Percentiles rank a stretch among this genome's conserved stretches.
These are phyloP conservation scores for Botrytis tulipae DNA, from an alignment of 2,329 filamentous ascomycete genomes.

Conservation along the genomic window DNA sequence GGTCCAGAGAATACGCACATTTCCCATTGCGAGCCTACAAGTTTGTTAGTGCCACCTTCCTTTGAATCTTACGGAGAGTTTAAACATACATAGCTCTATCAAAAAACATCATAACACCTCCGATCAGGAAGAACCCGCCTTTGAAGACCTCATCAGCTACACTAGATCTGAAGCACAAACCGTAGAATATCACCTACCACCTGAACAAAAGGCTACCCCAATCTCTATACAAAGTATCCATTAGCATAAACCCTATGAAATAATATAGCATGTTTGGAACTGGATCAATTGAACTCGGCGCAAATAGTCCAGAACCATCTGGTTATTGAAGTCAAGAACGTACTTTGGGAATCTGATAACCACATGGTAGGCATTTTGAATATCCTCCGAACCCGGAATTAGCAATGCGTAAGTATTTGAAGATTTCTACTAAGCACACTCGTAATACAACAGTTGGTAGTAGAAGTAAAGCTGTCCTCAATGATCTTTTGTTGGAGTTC, in stretches of 20 bases:
- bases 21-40: slow-evolving; percentile 90
- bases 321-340: slow-evolving; percentile 40
- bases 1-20: slow-evolving; percentile 42
- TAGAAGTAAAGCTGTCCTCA: slow-evolving; percentile 19
- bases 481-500: slow-evolving; percentile 5
- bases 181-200: slow-evolving; percentile 63
- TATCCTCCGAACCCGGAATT: neutral
- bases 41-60: neutral
- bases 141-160: slow-evolving; percentile 28
- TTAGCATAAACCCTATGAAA: slow-evolving; percentile 31
- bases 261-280: neutral
- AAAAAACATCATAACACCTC: slow-evolving; percentile 95
- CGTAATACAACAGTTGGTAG: neutral
- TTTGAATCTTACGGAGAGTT: neutral
- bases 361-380: slow-evolving; percentile 65
- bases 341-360: slow-evolving; percentile 94
- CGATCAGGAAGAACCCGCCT: slow-evolving; percentile 94
- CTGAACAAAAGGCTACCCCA: slow-evolving; percentile 95
- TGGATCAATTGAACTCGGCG: slow-evolving; percentile 28
- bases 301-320: slow-evolving; percentile 20
- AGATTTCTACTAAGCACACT: neutral
- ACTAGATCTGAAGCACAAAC: slow-evolving; percentile 22
- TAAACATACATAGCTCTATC: slow-evolving; percentile 82
- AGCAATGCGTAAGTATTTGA: neutral
- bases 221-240: slow-evolving; percentile 63